Evolutionary conservation across 2,329 filamentous ascomycete species (phyloP), one percentile per base, ranked within the genome.

Genomic region (Cladosporium phlei): DNA sequence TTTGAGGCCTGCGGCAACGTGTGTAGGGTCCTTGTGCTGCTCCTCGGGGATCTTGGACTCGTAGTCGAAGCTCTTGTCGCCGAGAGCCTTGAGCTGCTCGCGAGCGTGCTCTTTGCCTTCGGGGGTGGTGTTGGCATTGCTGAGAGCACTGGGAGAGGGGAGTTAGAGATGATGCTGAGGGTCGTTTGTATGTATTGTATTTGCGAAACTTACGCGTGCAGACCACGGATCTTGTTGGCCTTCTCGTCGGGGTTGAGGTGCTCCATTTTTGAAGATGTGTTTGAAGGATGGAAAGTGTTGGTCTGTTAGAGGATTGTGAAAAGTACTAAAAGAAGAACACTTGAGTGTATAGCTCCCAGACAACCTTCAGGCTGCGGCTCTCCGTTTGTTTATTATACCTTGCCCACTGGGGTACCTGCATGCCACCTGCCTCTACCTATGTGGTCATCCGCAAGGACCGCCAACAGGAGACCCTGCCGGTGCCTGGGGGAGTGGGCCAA

Each of bases 41-140:
- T 45, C 32, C 7, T 28, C 32, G 17, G 42, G 24, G 11, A 45
- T 16, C 22, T 45, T 45, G 24, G 24, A 28, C 32, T 45, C 42
- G 22, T 29, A 45, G 32, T 45, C 32, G 42, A 45, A 45, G 12
- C 21, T 28, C 4, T 16, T 20, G 12, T 16, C 42, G 12, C 42
- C 42, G 11, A 45, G 25, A 16, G 32, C 42, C 32, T 29, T 45
- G 22, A 45, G 42, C 33, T 45, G 42, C 24, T 45, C 42, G n/a
- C 32, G 32, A 6, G 42, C 42, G 17, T 35, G 32, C 42, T 45
- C 22, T 10, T 45, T 45, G 12, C 20, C 32, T 37, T 45, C 42
- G 4, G 22, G 11, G 10, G 42, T 37, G 12, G 32, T 34, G 17
- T 27, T 45, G 42, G 35, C 42, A 24, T 45, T 45, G 32, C 32